Base-by-base conservation (phyloP, 2,329 filamentous ascomycete species). In the Cordyceps pruinosa region DNA sequence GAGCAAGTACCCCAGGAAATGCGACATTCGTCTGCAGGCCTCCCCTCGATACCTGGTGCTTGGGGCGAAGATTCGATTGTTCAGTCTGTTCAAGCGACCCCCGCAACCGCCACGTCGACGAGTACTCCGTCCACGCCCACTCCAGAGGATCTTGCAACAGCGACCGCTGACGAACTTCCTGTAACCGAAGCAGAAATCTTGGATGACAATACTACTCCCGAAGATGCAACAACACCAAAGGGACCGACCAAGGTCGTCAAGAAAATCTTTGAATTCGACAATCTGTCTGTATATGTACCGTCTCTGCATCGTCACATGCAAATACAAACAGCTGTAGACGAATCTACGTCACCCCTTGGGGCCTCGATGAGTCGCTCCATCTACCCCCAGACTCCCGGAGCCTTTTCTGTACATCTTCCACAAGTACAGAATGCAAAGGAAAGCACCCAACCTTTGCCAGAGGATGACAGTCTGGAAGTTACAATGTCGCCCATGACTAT, bases 351-450 rank as follows among this genome's bases (percentile, higher is more conserved):
- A 9, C 62, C 68, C 25, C 61, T 70, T 7, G 64, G 66, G 8
- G 64, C 69, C 32, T 67, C 69, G 15, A 60, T 77, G 37, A 65
- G 66, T 0, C 69, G 65, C 37, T 79, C 77, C 2, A 60, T 73
- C 12, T 74, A 74, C n/a, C 76, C 77, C 0, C 75, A 84, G 63
- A 66, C 85, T 3, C 84, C 84, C 1, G 85, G 84, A 1, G 77
- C 84, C 2, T 87, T 87, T 65, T 87, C 83, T 0, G 70, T 81
- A 2, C 69, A 78, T 42, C 65, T 23, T 12, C 46, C 50, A 4
- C 42, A 52, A 12, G 25, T 26, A 5, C 50, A 17, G 30, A 42
- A 19, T 19, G 21, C 47, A 56, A 19, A 46, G 41, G 1, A 47
- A 8, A 12, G 15, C 12, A 37, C 32, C 12, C 25, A 23, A 42